Percentiles rank a stretch among this genome's conserved stretches.
Evolutionary conservation across 495 filamentous ascomycete species (phyloP).

Genomic region (Xeromyces bisporus): DNA sequence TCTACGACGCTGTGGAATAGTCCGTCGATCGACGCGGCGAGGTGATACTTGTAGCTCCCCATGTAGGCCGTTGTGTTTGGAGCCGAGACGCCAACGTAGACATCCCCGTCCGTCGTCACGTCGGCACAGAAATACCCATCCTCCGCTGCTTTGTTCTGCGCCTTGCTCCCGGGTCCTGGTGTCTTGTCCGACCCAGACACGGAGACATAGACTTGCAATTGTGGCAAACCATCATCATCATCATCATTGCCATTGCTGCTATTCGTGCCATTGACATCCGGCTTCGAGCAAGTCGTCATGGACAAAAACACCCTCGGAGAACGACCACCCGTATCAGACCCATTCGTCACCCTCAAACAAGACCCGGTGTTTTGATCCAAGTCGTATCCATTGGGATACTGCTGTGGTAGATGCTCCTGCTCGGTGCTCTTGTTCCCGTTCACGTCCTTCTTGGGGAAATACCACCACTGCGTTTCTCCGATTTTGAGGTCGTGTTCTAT

Average conservation of each 20-base stretch:
- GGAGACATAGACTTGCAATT: conserved; percentile 66
- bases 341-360: conserved; percentile 22
- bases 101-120: conserved; percentile 31
- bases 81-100: conserved; percentile 62
- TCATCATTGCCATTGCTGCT: conserved; percentile 7
- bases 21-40: conserved; percentile 66
- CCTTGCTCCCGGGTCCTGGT: conserved; percentile 44
- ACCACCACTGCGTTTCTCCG: conserved; percentile 41
- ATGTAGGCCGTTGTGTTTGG: conserved; percentile 39
- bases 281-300: conserved; percentile 65
- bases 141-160: conserved; percentile 26
- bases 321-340: conserved; percentile 6
- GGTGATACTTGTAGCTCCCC: conserved; percentile 53
- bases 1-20: conserved; percentile 47
- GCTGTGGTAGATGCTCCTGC: no score
- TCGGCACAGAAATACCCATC: conserved; percentile 38
- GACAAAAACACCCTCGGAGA: conserved; percentile 49
- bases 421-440: conserved; percentile 17
- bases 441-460: conserved; percentile 29
- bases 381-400: no score
- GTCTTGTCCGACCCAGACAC: conserved; percentile 41
- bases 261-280: conserved; percentile 27
- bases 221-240: conserved; percentile 34
- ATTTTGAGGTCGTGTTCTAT: conserved; percentile 33
- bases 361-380: conserved; percentile 13